These are phyloP conservation scores for Suhomyces panamericanus DNA, from an alignment of 1,139 yeast genomes.

Conservation along the genomic window DNA sequence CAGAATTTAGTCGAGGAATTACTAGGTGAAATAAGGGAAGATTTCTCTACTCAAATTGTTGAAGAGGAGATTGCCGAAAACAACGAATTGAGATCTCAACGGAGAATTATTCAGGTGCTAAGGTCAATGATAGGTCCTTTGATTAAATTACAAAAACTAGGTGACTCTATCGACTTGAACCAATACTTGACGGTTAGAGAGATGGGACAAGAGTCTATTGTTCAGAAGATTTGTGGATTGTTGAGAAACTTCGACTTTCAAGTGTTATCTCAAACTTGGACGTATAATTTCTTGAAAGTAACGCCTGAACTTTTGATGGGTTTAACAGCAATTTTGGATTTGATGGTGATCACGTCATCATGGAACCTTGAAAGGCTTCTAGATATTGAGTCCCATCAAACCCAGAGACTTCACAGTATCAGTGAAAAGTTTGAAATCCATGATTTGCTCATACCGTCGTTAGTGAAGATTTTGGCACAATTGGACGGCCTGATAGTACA, in stretches of 20 bases:
- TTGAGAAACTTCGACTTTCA: constrained; percentile 21
- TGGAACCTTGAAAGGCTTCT: constrained; percentile 40
- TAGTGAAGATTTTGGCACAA: background rate
- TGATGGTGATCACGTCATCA: constrained; percentile 28
- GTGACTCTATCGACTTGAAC: constrained; percentile 27
- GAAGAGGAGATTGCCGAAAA: constrained; percentile 9
- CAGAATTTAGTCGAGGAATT: constrained; percentile 29
- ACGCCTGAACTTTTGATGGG: constrained; percentile 18
- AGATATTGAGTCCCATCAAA: constrained; percentile 17
- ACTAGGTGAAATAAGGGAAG: constrained; percentile 21
- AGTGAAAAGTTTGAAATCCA: constrained; percentile 18
- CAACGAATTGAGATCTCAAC: constrained; percentile 17
- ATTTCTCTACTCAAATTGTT: constrained; percentile 10
- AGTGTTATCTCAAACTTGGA: constrained; percentile 22
- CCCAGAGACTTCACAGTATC: constrained; percentile 23
- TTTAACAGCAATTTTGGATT: constrained; percentile 26
- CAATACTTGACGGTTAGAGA: constrained; percentile 20
- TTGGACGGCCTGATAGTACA: background rate
- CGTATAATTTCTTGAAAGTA: constrained; percentile 22
- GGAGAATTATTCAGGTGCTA: constrained; percentile 17
- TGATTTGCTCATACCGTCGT: constrained; percentile 12
- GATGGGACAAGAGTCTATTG: constrained; percentile 1
- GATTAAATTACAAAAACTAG: constrained; percentile 29
- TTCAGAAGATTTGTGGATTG: background rate
- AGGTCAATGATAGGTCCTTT: constrained; percentile 21